Percentiles rank a stretch among this genome's conserved stretches.
Evolutionary conservation across 83 land plant species (phyloP).

Genomic region (Picea mariana): DNA sequence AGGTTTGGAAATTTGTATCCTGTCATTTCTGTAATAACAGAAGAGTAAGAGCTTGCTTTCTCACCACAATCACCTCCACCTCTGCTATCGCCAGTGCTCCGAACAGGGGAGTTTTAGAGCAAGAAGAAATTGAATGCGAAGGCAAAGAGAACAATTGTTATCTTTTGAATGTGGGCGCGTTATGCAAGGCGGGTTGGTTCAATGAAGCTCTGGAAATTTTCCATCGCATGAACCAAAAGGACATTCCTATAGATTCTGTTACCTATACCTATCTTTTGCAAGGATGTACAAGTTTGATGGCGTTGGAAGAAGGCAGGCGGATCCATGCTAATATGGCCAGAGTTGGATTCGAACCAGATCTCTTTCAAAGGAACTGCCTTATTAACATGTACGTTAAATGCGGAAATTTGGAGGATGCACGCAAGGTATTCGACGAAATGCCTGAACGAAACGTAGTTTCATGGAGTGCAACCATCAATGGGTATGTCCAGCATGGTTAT

Average conservation of each 20-base stretch:
- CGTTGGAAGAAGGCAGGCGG: constrained; percentile 5
- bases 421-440: constrained; percentile 9
- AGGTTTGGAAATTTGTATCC: too few species aligned
- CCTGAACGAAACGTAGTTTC: constrained; percentile 9
- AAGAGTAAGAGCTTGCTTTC: too few species aligned
- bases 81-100: not conserved
- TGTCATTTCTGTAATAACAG: too few species aligned
- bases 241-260: not conserved
- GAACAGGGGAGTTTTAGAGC: not conserved
- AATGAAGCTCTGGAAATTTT: constrained; percentile 1
- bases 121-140: not conserved
- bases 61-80: not conserved
- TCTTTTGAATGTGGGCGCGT: not conserved
- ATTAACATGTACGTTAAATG: constrained; percentile 17
- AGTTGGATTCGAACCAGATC: not conserved
- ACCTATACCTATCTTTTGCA: constrained; percentile 2
- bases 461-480: constrained; percentile 11
- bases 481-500: not conserved
- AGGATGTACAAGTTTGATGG: not conserved
- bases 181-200: not conserved
- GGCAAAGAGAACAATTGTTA: not conserved
- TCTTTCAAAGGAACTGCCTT: constrained; percentile 12
- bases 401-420: constrained; percentile 9
- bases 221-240: not conserved
- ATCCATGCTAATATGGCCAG: not conserved